Base-by-base conservation (phyloP, 257 asterid genomes). In the Scutellaria galericulata region DNA sequence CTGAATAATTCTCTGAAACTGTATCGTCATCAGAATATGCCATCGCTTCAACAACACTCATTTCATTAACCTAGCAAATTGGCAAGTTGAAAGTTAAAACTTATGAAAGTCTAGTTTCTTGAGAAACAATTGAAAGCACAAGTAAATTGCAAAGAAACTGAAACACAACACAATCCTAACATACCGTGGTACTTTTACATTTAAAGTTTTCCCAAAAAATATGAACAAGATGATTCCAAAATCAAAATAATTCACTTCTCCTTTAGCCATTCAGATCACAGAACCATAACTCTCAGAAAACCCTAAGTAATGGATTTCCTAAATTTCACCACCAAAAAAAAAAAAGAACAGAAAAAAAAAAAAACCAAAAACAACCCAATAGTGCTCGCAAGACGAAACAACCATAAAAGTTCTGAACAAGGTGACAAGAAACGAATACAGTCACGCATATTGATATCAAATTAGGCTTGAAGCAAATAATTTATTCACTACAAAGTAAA, bases 1-100 rank as follows among this genome's bases (percentile, higher is more conserved):
- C 91, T 0, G 89, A 82, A 7, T 85, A 88, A 39, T 68, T 68
- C 8, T 48, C 75, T 4, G 82, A 77, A 67, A 78, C 48, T 50
- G 66, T 88, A 74, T 88, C 97, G 52, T 94, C 97, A 53, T 87
- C 97, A 27, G 96, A 88, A 71, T 83, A 85, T 47, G 81, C 81
- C 97, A 90, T 89, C 52, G 47, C 56, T 55, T 71, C 79, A 13
- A 74, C 6, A 69, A 20, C 74, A 74, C 67, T 31, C 61, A 13
- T 40, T 66, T 56, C 69, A 41, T 45, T 63, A 71, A 68, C 76
- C 73, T 67, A 59, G 51, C 63, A 67, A 9, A 9, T 40, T 14
- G 67, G 37, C 44, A 41, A 64, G 14, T 12, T 20, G 37, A 31
- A 3, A 31, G 37, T 31, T 24, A 14, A 14, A 2, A 40, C 50